Base-by-base conservation (phyloP, 345 rosid species). In the Aegle marmelos region DNA sequence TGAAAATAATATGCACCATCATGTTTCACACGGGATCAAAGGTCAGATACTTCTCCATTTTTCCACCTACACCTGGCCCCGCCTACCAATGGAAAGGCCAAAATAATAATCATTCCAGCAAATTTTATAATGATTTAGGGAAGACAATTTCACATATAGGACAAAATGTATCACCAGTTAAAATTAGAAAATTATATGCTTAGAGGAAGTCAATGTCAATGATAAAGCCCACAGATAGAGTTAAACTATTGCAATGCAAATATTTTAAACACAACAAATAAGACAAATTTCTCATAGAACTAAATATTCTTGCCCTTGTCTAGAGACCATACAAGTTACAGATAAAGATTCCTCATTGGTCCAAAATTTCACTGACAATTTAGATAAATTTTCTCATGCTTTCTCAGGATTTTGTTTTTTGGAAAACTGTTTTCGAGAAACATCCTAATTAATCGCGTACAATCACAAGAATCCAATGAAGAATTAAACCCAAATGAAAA, bases 81-180 rank as follows among this genome's bases (percentile, higher is more conserved):
- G 16, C 22, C 62, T n/a, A 22, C 24, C 53, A 33, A 53, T 50
- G 16, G 34, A 63, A 65, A 8, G 36, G 33, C 50, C 50, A 50
- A 64, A 53, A 65, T 39, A 53, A 65, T 53, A 34, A 33, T 31
- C 33, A 7, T 31, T 31, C 33, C 45, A 13, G 24, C 4, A 13
- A 24, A 37, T 33, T 28, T 28, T 21, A 73, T 28, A 78, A 54
- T 58, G 25, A 65, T 75, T 39, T 16, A 54, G 28, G 65, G 59
- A 28, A 57, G 45, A 68, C 37, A 54, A 21, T 34, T 78, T 79
- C 77, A 67, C 85, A 66, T 2, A 60, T 13, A 30, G 41, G 80
- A 76, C 78, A 66, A 79, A 72, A 65, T 6, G 5, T 16, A 22
- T 45, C 67, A 54, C 30, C 30, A 22, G 37, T 25, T 27, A 17